phyloP scores from a whole-genome alignment of 805 yeast species.

The Kodamaea restingae region DNA sequence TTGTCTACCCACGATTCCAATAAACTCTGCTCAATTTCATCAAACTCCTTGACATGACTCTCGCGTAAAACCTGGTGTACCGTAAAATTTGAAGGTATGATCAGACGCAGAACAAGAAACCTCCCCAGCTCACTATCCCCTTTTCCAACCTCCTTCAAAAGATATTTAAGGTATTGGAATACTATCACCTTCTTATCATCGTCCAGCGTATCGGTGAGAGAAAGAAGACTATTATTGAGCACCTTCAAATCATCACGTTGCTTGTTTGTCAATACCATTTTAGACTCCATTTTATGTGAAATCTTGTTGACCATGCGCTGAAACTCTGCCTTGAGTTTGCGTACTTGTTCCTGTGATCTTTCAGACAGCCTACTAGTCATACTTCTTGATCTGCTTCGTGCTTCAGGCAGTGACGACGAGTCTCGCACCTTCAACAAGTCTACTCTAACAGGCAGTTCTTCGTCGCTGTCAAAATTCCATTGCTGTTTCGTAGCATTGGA shows the following conservation, averaged over 20 bases:
- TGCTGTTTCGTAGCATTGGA: neutral
- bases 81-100: constrained; percentile 30
- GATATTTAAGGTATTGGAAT: constrained; percentile 37
- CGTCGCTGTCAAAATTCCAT: constrained; percentile 7
- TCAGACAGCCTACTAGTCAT: neutral
- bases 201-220: constrained; percentile 20
- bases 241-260: constrained; percentile 26
- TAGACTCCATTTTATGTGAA: constrained; percentile 28
- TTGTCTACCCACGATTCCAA: constrained; percentile 41
- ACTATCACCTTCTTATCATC: constrained; percentile 25
- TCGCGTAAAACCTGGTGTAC: constrained; percentile 2
- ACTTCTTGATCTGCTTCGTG: neutral
- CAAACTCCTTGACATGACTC: constrained; percentile 17
- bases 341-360: constrained; percentile 1
- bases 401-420: constrained; percentile 18
- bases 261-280: constrained; percentile 26
- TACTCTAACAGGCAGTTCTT: constrained; percentile 21
- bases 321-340: constrained; percentile 14
- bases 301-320: constrained; percentile 16
- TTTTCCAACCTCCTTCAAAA: constrained; percentile 34
- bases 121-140: constrained; percentile 10
- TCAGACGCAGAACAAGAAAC: constrained; percentile 25
- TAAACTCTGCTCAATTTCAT: constrained; percentile 40
- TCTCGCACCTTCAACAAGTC: constrained; percentile 31
- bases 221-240: constrained; percentile 17